Percentiles rank a stretch among this genome's conserved stretches.
Evolutionary conservation across 257 asterid species (phyloP).

Genomic region (Salvia rosmarinus): DNA sequence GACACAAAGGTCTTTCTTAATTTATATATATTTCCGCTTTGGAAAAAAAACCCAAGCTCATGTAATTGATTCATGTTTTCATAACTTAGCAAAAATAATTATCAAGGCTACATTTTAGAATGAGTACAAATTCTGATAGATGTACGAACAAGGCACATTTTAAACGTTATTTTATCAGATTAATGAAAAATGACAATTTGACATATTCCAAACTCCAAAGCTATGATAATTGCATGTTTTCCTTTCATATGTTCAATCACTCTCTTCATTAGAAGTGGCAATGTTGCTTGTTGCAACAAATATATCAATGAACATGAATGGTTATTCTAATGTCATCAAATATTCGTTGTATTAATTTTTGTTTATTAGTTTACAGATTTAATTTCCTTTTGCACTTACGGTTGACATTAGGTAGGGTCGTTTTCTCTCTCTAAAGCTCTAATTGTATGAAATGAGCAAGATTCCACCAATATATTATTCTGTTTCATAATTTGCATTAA

Average conservation of each 20-base stretch:
- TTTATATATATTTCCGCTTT: too few relatives aligned
- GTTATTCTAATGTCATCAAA: not conserved
- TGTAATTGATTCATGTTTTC: not conserved
- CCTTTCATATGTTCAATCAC: not conserved
- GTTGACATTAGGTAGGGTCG: not conserved
- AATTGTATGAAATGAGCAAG: not conserved
- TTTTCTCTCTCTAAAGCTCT: not conserved
- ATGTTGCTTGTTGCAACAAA: not conserved
- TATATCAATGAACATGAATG: not conserved
- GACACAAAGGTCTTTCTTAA: not conserved
- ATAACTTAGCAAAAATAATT: not conserved
- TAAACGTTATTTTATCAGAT: constrained; percentile 1
- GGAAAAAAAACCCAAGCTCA: too few relatives aligned
- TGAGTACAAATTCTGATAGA: not conserved
- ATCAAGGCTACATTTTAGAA: constrained; percentile 4
- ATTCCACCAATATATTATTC: too few relatives aligned
- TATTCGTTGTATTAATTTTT: not conserved
- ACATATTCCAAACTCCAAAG: not conserved
- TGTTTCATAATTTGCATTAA: too few relatives aligned
- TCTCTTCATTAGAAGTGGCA: not conserved
- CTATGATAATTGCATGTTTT: not conserved
- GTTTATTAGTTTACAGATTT: too few relatives aligned
- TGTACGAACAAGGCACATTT: constrained; percentile 1
- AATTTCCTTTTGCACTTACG: too few relatives aligned
- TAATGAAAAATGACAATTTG: not conserved